Evolutionary conservation across 2,329 filamentous ascomycete species (phyloP).

Genomic region (Cladosporium sp.): DNA sequence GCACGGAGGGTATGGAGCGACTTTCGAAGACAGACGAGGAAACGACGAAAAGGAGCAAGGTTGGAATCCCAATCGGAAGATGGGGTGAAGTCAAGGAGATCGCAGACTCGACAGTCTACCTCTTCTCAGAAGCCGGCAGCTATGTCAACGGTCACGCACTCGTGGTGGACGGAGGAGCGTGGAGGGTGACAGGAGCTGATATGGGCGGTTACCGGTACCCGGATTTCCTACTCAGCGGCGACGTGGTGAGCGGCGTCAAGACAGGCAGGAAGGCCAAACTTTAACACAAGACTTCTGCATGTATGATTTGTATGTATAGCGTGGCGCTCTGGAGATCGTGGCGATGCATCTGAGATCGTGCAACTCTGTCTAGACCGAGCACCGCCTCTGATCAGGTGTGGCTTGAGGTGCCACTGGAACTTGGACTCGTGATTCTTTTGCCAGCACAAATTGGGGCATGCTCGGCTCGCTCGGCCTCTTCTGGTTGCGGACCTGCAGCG

Average conservation of each 20-base stretch:
- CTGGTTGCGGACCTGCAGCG: conserved; percentile 3
- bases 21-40: conserved; percentile 40
- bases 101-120: conserved; percentile 84
- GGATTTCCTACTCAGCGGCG: conserved; percentile 59
- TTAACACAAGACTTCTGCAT: conserved; percentile 30
- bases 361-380: neutral
- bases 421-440: conserved; percentile 1
- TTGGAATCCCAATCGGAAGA: conserved; percentile 69
- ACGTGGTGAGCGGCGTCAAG: conserved; percentile 59
- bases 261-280: conserved; percentile 60
- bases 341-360: conserved; percentile 18
- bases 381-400: conserved; percentile 2
- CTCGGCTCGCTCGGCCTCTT: conserved; percentile 9
- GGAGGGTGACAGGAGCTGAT: conserved; percentile 45
- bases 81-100: conserved; percentile 83
- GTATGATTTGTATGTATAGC: conserved; percentile 11
- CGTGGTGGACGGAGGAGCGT: conserved; percentile 63
- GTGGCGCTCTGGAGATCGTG: conserved; percentile 19
- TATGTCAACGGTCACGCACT: conserved; percentile 83
- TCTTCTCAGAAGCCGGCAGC: conserved; percentile 83
- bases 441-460: neutral
- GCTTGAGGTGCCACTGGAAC: neutral
- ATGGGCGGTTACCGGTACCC: conserved; percentile 55
- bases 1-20: conserved; percentile 67
- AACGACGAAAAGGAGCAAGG: conserved; percentile 36